Conservation (phyloP, 768 basidiomycete species). For the Leccinum disarticulatum region DNA sequence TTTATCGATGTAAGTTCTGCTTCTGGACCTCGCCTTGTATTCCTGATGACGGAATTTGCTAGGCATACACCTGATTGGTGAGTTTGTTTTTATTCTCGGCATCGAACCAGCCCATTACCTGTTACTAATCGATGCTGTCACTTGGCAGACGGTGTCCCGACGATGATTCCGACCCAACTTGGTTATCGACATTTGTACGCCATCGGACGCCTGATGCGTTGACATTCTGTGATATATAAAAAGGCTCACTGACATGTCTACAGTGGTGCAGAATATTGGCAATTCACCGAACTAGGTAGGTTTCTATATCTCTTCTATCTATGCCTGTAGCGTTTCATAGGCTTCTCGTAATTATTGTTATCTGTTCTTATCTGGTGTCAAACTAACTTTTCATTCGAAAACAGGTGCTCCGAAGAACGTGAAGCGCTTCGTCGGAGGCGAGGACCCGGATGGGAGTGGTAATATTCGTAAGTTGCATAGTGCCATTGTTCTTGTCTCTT, state of each 20-base stretch:
- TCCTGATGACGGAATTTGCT: constrained; percentile 3
- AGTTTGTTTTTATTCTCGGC: not conserved
- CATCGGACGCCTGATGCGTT: constrained; percentile 3
- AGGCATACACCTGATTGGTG: constrained; percentile 49
- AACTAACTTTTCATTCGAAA: not conserved
- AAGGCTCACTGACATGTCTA: not conserved
- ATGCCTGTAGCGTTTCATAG: not conserved
- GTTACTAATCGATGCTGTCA: not conserved
- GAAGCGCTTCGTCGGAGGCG: constrained; percentile 42
- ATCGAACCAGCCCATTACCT: not conserved
- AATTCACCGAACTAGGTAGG: constrained; percentile 42
- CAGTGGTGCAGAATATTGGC: constrained; percentile 47
- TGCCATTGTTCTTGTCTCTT: not conserved
- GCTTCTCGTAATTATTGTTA: constrained; percentile 1
- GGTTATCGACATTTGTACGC: constrained; percentile 49
- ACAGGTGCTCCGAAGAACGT: constrained; percentile 36
- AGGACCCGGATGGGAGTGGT: constrained; percentile 48
- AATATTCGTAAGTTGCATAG: constrained; percentile 40
- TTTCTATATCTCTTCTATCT: not conserved
- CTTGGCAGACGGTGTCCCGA: constrained; percentile 48
- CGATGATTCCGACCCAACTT: constrained; percentile 43
- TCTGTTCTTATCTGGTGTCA: constrained; percentile 1
- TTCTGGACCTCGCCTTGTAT: not conserved
- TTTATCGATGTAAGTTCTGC: constrained; percentile 40
- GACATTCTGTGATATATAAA: constrained; percentile 14